Base-by-base conservation (phyloP, 192 early-diverging fungal species). In the Dimargaris xerosporica region DNA sequence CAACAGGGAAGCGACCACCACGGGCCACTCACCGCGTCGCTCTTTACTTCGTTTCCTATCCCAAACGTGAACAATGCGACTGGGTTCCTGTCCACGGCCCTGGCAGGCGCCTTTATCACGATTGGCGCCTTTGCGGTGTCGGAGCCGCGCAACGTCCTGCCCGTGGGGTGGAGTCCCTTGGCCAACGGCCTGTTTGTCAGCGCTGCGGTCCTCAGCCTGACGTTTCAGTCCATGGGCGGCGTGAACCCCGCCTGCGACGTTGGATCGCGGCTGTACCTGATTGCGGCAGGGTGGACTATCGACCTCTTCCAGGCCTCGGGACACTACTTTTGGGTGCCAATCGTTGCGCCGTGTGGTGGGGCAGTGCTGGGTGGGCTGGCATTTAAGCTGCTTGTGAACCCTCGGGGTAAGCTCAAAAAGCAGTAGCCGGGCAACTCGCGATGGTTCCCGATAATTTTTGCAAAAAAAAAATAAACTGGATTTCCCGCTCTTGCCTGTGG, bases 181-280 rank as follows among this genome's bases (percentile, higher is more conserved):
- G 73, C 79, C 60, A 73, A 84, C 51, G 84, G 81, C 52, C 66
- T 87, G 25, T 56, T 80, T 51, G 69, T 87, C 16, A 68, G 77
- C 34, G 73, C 75, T 60, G 82, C 85, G 29, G 79, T 77, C 23
- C 74, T 73, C 64, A 81, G 79, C 43, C 75, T 82, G 29, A 81
- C 78, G 31, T 84, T 74, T 65, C 74, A 79, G 69, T 82, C 82
- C 23, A 79, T 80, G 46, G 82, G 79, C 46, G 81, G 77, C 48
- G 72, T 90, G 54, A 90, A 90, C 66, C 84, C 83, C 53, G 88
- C 88, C 12, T 77, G 86, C 73, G 88, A 90, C 70, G 71, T 88
- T 68, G 88, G 85, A 34, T 85, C 86, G 16, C 82, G 88, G 45
- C 66, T 84, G n/a, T 88, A 87, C 67, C 78, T 82, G 39, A 68